Conservation (phyloP, 2,329 filamentous ascomycete species). For the Didymella arachidicola region DNA sequence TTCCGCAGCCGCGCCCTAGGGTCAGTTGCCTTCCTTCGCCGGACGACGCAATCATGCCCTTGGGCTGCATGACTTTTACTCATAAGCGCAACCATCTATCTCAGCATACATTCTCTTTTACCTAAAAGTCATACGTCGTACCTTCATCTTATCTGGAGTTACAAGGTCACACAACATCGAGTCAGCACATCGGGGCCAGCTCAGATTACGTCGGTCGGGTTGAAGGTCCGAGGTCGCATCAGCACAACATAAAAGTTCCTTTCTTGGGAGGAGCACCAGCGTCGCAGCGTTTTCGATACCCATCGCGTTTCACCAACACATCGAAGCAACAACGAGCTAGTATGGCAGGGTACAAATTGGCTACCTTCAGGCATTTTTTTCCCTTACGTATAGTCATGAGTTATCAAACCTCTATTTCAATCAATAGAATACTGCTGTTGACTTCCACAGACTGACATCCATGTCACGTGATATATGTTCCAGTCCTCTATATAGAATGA, state of each 20-base stretch:
- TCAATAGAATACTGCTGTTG: background rate
- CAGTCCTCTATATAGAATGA: background rate
- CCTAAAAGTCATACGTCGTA: background rate
- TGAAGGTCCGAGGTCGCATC: background rate
- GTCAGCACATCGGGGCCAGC: background rate
- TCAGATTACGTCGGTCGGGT: background rate
- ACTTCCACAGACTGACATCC: background rate
- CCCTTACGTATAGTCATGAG: background rate
- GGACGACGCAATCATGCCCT: background rate
- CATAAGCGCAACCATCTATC: background rate
- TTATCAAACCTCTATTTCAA: background rate
- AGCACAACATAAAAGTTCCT: background rate
- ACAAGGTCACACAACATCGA: background rate
- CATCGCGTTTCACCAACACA: background rate
- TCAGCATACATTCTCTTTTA: background rate
- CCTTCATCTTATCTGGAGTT: background rate
- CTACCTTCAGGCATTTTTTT: background rate
- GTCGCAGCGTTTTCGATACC: conserved; percentile 17
- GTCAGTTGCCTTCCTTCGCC: background rate
- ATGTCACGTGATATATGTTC: background rate
- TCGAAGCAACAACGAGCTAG: background rate
- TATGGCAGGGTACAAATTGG: conserved; percentile 2
- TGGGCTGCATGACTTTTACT: background rate
- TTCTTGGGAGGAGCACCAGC: conserved; percentile 13
- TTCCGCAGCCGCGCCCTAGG: conserved; percentile 6